These are phyloP conservation scores for Amanita phalloides DNA, from an alignment of 768 basidiomycete genomes.

Conservation along the genomic window DNA sequence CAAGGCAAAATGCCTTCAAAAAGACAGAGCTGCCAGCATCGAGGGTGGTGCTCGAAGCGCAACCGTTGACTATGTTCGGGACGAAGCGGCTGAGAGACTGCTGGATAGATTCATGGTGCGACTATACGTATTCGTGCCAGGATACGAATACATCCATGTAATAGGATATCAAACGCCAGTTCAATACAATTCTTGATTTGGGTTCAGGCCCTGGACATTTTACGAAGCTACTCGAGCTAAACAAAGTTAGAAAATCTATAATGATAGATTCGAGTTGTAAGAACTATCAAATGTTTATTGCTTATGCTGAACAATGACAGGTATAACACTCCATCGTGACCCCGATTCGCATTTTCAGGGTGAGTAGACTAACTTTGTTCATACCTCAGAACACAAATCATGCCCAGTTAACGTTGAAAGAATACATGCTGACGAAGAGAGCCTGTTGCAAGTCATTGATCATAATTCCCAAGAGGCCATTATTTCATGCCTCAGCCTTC, in stretches of 20 bases:
- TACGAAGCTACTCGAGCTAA: constrained; percentile 63
- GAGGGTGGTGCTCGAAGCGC: constrained; percentile 52
- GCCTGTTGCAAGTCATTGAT: constrained; percentile 51
- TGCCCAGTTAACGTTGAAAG: constrained; percentile 64
- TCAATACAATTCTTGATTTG: constrained; percentile 72
- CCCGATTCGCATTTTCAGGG: constrained; percentile 74
- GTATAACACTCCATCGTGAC: constrained; percentile 63
- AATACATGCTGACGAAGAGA: constrained; percentile 77
- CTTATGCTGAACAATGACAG: constrained; percentile 25
- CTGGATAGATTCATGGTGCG: constrained; percentile 81
- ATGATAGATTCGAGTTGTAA: constrained; percentile 87
- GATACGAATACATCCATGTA: constrained; percentile 2
- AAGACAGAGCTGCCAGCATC: constrained; percentile 55
- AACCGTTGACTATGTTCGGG: constrained; percentile 83
- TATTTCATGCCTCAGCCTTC: constrained; percentile 83
- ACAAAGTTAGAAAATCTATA: constrained; percentile 58
- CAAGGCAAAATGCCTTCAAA: constrained; percentile 63
- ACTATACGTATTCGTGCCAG: constrained; percentile 1
- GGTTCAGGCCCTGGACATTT: constrained; percentile 91
- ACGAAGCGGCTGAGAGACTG: constrained; percentile 85
- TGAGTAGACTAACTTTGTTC: constrained; percentile 16
- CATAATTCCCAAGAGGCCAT: constrained; percentile 83
- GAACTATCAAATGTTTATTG: constrained; percentile 5
- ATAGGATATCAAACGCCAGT: constrained; percentile 87
- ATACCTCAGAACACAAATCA: constrained; percentile 4